These are phyloP conservation scores for Polychytrium aggregatum DNA, from an alignment of 192 early-diverging fungal genomes.

Conservation along the genomic window DNA sequence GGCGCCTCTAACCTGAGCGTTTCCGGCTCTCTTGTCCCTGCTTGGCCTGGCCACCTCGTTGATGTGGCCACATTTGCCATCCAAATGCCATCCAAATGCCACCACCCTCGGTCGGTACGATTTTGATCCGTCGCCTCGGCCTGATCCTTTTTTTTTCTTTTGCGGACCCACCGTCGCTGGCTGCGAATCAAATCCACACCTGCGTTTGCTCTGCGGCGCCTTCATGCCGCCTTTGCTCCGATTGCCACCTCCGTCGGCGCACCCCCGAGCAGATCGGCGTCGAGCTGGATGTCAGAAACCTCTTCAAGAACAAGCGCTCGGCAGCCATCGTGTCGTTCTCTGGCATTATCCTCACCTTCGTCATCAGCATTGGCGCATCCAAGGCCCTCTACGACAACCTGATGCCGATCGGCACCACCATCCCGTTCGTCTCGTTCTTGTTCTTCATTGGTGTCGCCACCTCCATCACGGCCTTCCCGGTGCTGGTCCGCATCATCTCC, in stretches of 20 bases:
- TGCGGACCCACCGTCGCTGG: too few relatives aligned
- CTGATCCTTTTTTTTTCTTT: too few relatives aligned
- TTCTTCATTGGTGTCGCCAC: conserved; percentile 80
- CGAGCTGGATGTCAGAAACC: conserved; percentile 24
- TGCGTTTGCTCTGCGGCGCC: too few relatives aligned
- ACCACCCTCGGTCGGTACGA: too few relatives aligned
- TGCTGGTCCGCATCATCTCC: conserved; percentile 79
- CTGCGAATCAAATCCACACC: too few relatives aligned
- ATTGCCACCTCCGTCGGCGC: neutral
- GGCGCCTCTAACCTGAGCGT: too few relatives aligned
- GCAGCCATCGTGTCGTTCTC: conserved; percentile 56
- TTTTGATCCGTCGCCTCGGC: too few relatives aligned
- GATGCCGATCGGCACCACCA: neutral
- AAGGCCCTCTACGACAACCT: conserved; percentile 27
- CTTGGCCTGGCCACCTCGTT: too few relatives aligned
- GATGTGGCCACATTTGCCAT: too few relatives aligned
- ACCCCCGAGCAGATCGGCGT: conserved; percentile 11
- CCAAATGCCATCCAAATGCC: too few relatives aligned
- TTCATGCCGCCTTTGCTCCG: too few relatives aligned
- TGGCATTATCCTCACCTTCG: conserved; percentile 78
- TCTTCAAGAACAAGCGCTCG: conserved; percentile 17
- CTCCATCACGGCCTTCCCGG: conserved; percentile 86
- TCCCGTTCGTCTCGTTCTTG: conserved; percentile 59
- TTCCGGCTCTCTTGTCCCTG: too few relatives aligned
- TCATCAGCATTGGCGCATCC: conserved; percentile 56